Percentiles rank a stretch among this genome's conserved stretches.
phyloP scores from a whole-genome alignment of 495 filamentous ascomycete species.

The Penicillium subrubescens region DNA sequence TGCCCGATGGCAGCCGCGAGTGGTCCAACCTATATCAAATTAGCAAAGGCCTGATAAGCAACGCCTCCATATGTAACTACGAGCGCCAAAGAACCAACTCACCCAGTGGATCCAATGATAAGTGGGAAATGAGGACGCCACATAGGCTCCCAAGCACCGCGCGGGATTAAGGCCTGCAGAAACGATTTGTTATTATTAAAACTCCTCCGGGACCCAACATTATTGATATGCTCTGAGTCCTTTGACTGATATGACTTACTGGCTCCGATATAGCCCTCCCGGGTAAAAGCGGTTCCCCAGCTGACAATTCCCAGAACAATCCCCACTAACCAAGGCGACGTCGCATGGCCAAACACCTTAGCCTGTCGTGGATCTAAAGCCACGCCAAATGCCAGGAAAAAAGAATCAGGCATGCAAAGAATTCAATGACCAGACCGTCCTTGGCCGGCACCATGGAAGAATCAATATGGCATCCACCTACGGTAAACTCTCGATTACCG shows the following conservation, averaged over 20 bases:
- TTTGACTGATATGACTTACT: slow-evolving; percentile 24
- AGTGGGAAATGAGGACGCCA: slow-evolving; percentile 29
- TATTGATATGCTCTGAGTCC: not conserved
- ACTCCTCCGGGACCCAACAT: not conserved
- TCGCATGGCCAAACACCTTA: slow-evolving; percentile 51
- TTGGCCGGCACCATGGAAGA: slow-evolving; percentile 26
- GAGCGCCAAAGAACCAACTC: slow-evolving; percentile 1
- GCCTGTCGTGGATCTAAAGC: slow-evolving; percentile 59
- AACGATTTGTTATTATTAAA: slow-evolving; percentile 16
- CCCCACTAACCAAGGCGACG: slow-evolving; percentile 56
- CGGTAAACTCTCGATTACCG: slow-evolving; percentile 29
- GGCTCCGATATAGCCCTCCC: slow-evolving; percentile 47
- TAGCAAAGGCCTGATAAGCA: slow-evolving; percentile 7
- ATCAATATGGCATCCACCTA: slow-evolving; percentile 40
- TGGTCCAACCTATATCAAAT: slow-evolving; percentile 30
- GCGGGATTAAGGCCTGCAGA: slow-evolving; percentile 38
- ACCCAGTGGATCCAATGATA: slow-evolving; percentile 46
- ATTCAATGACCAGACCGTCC: slow-evolving; percentile 49
- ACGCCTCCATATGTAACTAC: not conserved
- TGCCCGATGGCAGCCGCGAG: slow-evolving; percentile 7
- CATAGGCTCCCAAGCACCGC: slow-evolving; percentile 35
- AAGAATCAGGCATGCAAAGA: slow-evolving; percentile 42
- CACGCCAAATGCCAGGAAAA: slow-evolving; percentile 51
- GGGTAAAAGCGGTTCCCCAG: slow-evolving; percentile 48
- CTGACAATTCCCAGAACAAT: slow-evolving; percentile 46